These are phyloP conservation scores for Aspergillus tanneri DNA, from an alignment of 2,329 filamentous ascomycete species.

Conservation along the genomic window DNA sequence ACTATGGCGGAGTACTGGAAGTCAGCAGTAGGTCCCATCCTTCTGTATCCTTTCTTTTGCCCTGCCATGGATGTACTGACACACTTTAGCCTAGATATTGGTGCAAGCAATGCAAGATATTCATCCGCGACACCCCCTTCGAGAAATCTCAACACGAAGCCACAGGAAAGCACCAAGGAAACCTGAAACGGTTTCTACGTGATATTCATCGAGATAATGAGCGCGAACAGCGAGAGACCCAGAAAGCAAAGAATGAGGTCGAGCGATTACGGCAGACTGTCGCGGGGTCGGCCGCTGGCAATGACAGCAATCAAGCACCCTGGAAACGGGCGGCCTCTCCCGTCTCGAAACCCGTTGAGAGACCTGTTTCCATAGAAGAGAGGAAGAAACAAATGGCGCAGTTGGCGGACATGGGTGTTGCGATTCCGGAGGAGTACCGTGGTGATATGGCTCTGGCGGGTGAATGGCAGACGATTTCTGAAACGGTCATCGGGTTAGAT, in stretches of 20 bases:
- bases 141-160: conserved; percentile 87
- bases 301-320: conserved; percentile 23
- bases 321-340: conserved; percentile 37
- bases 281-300: conserved; percentile 38
- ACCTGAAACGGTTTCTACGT: conserved; percentile 83
- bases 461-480: conserved; percentile 75
- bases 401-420: conserved; percentile 81
- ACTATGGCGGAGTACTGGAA: conserved; percentile 98
- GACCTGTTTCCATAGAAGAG: conserved; percentile 60
- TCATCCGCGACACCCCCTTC: conserved; percentile 87
- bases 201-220: conserved; percentile 85
- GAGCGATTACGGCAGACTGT: conserved; percentile 80
- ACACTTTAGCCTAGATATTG: conserved; percentile 78
- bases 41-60: not conserved
- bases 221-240: conserved; percentile 74
- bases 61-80: no score
- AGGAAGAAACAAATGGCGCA: conserved; percentile 83
- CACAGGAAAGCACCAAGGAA: conserved; percentile 78
- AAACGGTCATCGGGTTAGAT: conserved; percentile 33
- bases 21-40: conserved; percentile 64
- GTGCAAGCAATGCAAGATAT: conserved; percentile 95
- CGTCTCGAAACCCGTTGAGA: conserved; percentile 25
- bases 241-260: conserved; percentile 79
- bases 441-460: conserved; percentile 83
- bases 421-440: conserved; percentile 74